Base-by-base conservation (phyloP, 768 basidiomycete species). In the Chiua virens region DNA sequence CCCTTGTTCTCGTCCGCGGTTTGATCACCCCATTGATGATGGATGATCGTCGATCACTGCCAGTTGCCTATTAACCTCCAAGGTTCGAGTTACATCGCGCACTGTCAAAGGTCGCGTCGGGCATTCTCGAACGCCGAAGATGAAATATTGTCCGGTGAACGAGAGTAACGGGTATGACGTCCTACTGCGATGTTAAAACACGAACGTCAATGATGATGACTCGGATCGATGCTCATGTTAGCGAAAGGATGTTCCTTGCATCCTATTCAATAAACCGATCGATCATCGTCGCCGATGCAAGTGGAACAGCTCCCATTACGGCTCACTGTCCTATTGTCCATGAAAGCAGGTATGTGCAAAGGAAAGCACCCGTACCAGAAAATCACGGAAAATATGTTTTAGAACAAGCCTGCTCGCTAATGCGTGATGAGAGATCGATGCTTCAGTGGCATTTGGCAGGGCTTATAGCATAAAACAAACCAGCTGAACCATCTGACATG, bases 21-120 rank as follows among this genome's bases (percentile, higher is more conserved):
- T n/a, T n/a, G n/a, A n/a, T n/a, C n/a, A n/a, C n/a, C n/a, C n/a
- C n/a, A n/a, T n/a, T n/a, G n/a, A n/a, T n/a, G n/a, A n/a, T n/a
- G n/a, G n/a, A n/a, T n/a, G n/a, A n/a, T n/a, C n/a, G n/a, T n/a
- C n/a, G n/a, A 46, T 27, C 18, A 27, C 45, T 15, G 45, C 45
- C 1, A 46, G 28, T n/a, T 52, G 51, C 18, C 41, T 47, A 27
- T 52, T 15, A 8, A 52, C 40, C 17, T 42, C 50, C 18, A n/a
- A n/a, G n/a, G n/a, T n/a, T n/a, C 6, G 45, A 18, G 45, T 52
- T 3, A 52, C 30, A 28, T 51, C 39, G 13, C 18, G n/a, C 25
- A 32, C 45, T 37, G 39, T 32, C 22, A 46, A 14, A 5, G 10
- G 39, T 17, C 32, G 32, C n/a, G 44, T 8, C 17, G 28, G 51